Evolutionary conservation across 306 rosid species (phyloP), one percentile per base, ranked within the genome.

Genomic region (Cicer judaicum): DNA sequence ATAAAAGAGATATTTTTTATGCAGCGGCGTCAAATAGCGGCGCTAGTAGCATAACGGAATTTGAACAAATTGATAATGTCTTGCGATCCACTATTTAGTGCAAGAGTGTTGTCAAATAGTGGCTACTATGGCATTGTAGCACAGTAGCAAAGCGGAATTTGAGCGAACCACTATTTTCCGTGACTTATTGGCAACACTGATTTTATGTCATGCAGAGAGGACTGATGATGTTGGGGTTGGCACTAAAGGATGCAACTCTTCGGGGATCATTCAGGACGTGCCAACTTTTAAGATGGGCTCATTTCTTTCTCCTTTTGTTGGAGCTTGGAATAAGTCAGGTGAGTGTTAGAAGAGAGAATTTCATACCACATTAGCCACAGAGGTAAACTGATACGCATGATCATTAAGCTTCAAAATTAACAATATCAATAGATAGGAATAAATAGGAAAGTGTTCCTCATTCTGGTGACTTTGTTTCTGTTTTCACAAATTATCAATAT

Each of bases 321-420:
- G 63, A 38, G 74, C 74, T 16, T 72, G 79, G 81, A 86, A 72
- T 72, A 84, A 73, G 12, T 59, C 85, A 73, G 89, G 95, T 89
- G 43, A 73, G 87, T 65, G 38, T 74, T 34, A 53, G 50, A 46
- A 34, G 60, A 64, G 67, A 55, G 44, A 15, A 7, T 38, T 71
- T 46, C 63, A 15, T 56, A 67, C 49, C 57, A 73, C 16, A 47
- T 34, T 50, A 7, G 24, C 14, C 70, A 21, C 34, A 68, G 10
- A 19, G 10, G 53, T 72, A 44, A n/a, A 42, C 12, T 24, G 62
- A 42, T 80, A 34, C 50, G 19, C 55, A 44, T 14, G 49, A 50
- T 42, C 38, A 9, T 42, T 50, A 61, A 66, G 59, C 24, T 71
- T 57, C 56, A 29, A 29, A 29, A 29, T 29, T 29, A 29, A 52